Base-by-base conservation (phyloP, 495 filamentous ascomycete species). In the Trypethelium eluteriae region DNA sequence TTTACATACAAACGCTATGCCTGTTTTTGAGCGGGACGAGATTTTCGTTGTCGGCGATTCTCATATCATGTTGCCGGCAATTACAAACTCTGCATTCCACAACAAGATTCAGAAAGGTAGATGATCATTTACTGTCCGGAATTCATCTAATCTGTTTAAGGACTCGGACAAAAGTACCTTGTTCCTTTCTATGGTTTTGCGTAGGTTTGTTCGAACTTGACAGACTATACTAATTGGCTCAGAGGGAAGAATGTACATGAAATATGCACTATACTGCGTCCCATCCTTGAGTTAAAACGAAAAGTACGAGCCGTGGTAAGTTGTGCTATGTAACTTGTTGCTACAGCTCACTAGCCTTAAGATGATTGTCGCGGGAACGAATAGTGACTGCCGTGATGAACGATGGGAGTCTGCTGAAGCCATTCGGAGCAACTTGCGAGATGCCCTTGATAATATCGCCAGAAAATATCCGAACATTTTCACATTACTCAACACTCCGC, bases 321-420 rank as follows among this genome's bases (percentile, higher is more conserved):
- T 14, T 53, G 12, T 9, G 49, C 49, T 18, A 18, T 18, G 25
- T 6, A 53, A 53, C 49, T 53, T 53, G 12, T 18, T 53, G 3
- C 5, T 18, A 53, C 11, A 53, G 49, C 49, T 53, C 6, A 53
- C 41, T 53, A n/a, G 49, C 3, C 12, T 9, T 53, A 10, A 53
- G 49, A 53, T 53, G 49, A 7, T 53, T 9, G 49, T 53, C 49
- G 49, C 49, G 16, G 49, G 49, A 53, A 53, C 49, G 49, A 53
- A 53, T 18, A 53, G 49, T 18, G 49, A 53, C 25, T 53, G 49
- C 49, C 49, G 49, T 6, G 49, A 53, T 18, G 49, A 53, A 16
- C 49, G 49, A 18, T 18, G 49, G 16, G 49, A 53, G 49, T 53
- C 49, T 3, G 49, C 5, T 53, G 49, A 53, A 53, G 49, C 3